Percentiles rank a stretch among this genome's conserved stretches.
These are phyloP conservation scores for Inonotus hispidus DNA, from an alignment of 1,284 basidiomycete genomes.

Conservation along the genomic window DNA sequence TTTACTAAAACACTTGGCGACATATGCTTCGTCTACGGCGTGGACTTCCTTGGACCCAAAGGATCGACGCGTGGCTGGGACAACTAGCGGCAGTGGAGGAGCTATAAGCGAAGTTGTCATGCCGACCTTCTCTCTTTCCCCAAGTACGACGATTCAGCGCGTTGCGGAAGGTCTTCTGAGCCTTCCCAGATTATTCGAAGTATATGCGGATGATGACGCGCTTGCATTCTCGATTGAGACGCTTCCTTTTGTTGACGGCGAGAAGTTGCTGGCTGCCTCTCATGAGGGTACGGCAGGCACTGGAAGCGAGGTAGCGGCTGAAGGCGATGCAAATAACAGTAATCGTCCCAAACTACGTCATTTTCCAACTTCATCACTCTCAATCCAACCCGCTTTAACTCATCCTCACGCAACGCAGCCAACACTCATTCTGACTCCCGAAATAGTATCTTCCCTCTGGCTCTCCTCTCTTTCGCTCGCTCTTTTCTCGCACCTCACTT, in stretches of 20 bases:
- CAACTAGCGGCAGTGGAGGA: conserved; percentile 29
- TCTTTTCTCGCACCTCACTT: conserved; percentile 69
- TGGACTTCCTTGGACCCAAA: conserved; percentile 60
- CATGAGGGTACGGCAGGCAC: conserved; percentile 29
- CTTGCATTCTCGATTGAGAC: conserved; percentile 86
- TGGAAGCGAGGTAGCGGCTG: conserved; percentile 22
- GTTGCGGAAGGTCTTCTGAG: conserved; percentile 92
- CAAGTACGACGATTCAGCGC: conserved; percentile 82
- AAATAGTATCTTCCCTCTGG: conserved; percentile 84
- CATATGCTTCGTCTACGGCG: conserved; percentile 63
- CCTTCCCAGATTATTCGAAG: conserved; percentile 89
- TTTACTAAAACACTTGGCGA: conserved; percentile 67
- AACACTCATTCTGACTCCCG: conserved; percentile 45
- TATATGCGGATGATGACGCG: conserved; percentile 88
- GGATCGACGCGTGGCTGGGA: conserved; percentile 26
- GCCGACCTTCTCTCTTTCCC: conserved; percentile 92
- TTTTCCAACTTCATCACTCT: conserved; percentile 32
- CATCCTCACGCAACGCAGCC: conserved; percentile 6
- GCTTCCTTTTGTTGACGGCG: conserved; percentile 62
- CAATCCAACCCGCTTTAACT: conserved; percentile 29
- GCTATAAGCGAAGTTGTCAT: conserved; percentile 64
- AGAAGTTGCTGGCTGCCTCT: conserved; percentile 45
- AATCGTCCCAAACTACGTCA: conserved; percentile 29
- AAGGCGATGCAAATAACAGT: background rate
- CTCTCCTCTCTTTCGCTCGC: conserved; percentile 82